phyloP scores from a whole-genome alignment of 805 yeast genomes.

The Candida palmyrensis region DNA sequence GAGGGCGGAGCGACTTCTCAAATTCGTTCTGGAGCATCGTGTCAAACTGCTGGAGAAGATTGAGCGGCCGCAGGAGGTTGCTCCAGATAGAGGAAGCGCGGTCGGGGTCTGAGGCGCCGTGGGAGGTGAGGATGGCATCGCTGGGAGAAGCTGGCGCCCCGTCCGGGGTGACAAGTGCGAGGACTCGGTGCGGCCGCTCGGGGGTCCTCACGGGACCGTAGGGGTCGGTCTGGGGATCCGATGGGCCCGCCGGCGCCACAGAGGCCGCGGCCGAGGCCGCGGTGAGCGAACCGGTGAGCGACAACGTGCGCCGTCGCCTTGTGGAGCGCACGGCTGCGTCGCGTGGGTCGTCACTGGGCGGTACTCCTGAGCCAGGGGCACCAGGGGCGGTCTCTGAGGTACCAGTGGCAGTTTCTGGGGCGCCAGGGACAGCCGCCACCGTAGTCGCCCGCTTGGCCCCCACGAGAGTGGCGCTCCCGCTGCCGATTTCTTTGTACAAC shows the following conservation, averaged over 20 bases:
- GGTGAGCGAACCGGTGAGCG: slow-evolving; percentile 1
- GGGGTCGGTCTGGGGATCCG: background rate
- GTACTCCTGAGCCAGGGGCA: no score
- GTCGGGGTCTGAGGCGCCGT: background rate
- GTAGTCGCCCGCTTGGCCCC: slow-evolving; percentile 8
- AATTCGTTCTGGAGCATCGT: slow-evolving; percentile 60
- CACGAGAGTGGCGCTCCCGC: slow-evolving; percentile 1
- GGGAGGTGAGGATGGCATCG: background rate
- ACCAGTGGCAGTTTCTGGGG: slow-evolving; percentile 2
- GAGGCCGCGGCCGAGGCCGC: background rate
- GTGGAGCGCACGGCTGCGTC: slow-evolving; percentile 4
- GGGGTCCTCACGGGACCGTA: no score
- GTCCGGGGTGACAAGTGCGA: background rate
- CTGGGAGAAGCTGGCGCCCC: background rate
- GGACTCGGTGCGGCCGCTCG: background rate
- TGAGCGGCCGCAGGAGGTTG: slow-evolving; percentile 48
- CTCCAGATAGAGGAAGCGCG: slow-evolving; percentile 22
- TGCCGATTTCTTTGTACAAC: slow-evolving; percentile 36
- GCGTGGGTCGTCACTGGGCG: slow-evolving; percentile 2
- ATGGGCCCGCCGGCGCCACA: background rate
- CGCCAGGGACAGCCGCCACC: slow-evolving; percentile 1
- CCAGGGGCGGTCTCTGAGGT: no score
- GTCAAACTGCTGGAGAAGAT: slow-evolving; percentile 63
- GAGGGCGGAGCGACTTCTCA: slow-evolving; percentile 38
- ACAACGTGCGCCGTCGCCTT: slow-evolving; percentile 3